Conservation (phyloP, 2,329 filamentous ascomycete species). For the Esteya vermicola region DNA sequence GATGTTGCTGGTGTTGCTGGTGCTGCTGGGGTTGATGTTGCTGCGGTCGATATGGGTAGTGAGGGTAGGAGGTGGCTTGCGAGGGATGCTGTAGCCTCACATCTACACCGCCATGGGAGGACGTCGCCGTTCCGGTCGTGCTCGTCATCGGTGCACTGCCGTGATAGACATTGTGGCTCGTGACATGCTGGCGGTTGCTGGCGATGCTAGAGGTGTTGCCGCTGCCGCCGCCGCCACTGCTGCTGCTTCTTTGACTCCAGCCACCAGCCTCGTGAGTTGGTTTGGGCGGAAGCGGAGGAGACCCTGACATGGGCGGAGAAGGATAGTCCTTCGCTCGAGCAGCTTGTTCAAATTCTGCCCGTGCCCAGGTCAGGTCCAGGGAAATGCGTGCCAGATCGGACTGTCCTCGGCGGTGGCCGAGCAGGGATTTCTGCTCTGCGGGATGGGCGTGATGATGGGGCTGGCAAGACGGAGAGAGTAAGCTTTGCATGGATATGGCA, state of each 20-base stretch:
- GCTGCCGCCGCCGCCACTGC: too few relatives aligned
- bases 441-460: constrained; percentile 15
- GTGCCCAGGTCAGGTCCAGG: constrained; percentile 41
- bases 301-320: constrained; percentile 63
- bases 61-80: too few relatives aligned
- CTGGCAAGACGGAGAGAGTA: constrained; percentile 14
- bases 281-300: constrained; percentile 46
- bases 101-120: constrained; percentile 21
- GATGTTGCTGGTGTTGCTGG: background rate
- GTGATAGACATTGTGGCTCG: constrained; percentile 36
- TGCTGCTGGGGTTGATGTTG: background rate
- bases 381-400: constrained; percentile 38
- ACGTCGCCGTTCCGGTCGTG: constrained; percentile 14
- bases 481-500: constrained; percentile 38
- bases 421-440: constrained; percentile 29
- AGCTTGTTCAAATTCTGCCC: constrained; percentile 38
- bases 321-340: constrained; percentile 48
- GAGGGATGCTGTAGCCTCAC: constrained; percentile 15
- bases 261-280: constrained; percentile 41
- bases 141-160: constrained; percentile 14
- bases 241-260: constrained; percentile 35
- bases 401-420: constrained; percentile 45
- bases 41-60: background rate
- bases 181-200: constrained; percentile 29
- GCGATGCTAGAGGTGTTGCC: too few relatives aligned